phyloP scores from a whole-genome alignment of 2,329 filamentous ascomycete species.

The Trichoderma semiorbis region DNA sequence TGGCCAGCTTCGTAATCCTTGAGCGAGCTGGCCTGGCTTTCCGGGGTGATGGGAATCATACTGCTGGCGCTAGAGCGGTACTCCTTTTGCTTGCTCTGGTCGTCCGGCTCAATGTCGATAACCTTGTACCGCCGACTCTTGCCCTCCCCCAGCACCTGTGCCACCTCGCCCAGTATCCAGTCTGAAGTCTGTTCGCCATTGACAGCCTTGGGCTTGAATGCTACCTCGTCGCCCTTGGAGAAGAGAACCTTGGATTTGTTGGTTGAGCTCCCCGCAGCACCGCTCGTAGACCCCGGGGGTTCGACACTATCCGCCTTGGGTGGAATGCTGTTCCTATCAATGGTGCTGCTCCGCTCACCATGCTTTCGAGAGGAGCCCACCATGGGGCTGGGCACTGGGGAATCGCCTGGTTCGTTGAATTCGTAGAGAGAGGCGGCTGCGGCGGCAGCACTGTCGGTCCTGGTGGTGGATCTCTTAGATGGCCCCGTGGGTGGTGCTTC shows the following conservation, averaged over 20 bases:
- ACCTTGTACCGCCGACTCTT: constrained; percentile 77
- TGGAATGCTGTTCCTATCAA: constrained; percentile 51
- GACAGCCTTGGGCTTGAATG: constrained; percentile 58
- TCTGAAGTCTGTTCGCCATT: constrained; percentile 49
- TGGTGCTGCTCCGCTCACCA: constrained; percentile 37
- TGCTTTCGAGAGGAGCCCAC: constrained; percentile 35
- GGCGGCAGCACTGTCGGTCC: constrained; percentile 26
- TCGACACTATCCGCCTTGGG: constrained; percentile 56
- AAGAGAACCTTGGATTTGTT: constrained; percentile 54
- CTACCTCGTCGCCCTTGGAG: constrained; percentile 60
- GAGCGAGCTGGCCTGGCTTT: constrained; percentile 46
- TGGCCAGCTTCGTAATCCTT: constrained; percentile 64
- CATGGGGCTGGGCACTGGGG: constrained; percentile 44
- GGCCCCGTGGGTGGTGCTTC: constrained; percentile 33
- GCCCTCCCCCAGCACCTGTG: constrained; percentile 69
- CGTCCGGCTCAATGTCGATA: constrained; percentile 74
- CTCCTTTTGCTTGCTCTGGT: constrained; percentile 61
- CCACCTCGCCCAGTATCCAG: constrained; percentile 76
- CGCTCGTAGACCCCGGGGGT: constrained; percentile 43
- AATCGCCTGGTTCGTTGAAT: constrained; percentile 45
- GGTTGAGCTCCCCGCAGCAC: constrained; percentile 28
- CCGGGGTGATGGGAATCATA: constrained; percentile 71
- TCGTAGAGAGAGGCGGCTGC: constrained; percentile 41
- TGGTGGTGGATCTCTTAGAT: constrained; percentile 26
- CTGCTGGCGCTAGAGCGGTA: constrained; percentile 70